Base-by-base conservation (phyloP, 495 filamentous ascomycete species). In the Neurospora sp. region DNA sequence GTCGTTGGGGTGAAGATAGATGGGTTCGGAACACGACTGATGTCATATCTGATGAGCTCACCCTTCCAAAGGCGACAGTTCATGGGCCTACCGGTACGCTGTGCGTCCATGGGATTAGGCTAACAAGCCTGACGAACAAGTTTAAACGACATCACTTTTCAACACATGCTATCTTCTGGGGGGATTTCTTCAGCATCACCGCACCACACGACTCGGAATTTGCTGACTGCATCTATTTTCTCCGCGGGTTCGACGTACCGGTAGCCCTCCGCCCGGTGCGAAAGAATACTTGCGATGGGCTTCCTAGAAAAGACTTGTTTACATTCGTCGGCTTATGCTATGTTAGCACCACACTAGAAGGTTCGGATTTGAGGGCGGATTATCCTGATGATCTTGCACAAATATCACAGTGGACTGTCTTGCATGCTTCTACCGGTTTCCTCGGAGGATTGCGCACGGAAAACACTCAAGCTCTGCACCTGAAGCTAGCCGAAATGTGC, bases 71-170 rank as follows among this genome's bases (percentile, higher is more conserved):
- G 18, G 44, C 41, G n/a, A 53, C 22, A 18, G 53, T 76, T 20
- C 74, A 74, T 68, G 39, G 74, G 3, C 44, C 39, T 20, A 76
- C 74, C 20, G 74, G 74, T 10, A 41, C 72, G 40, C 71, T 76
- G 3, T 59, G 61, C 68, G 16, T 76, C 5, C 44, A 35, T 38
- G 74, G 73, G 6, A 68, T 72, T 42, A 74, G 70, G 73, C 68
- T 76, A 7, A 38, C 48, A 65, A 73, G 70, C 11, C 46, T 76
- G 8, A n/a, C 72, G n/a, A 11, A 41, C 1, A 39, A 44, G 31
- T 46, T 38, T 2, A 35, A 53, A 39, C 37, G 14, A 31, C 16
- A 44, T 40, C n/a, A 42, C 69, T 39, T 65, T 18, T 35, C 27
- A 31, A 65, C 53, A 35, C 53, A 65, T 12, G 6, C 39, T 11